Conservation (phyloP, 148 eudicot genomes). For the Selenicereus undatus region DNA sequence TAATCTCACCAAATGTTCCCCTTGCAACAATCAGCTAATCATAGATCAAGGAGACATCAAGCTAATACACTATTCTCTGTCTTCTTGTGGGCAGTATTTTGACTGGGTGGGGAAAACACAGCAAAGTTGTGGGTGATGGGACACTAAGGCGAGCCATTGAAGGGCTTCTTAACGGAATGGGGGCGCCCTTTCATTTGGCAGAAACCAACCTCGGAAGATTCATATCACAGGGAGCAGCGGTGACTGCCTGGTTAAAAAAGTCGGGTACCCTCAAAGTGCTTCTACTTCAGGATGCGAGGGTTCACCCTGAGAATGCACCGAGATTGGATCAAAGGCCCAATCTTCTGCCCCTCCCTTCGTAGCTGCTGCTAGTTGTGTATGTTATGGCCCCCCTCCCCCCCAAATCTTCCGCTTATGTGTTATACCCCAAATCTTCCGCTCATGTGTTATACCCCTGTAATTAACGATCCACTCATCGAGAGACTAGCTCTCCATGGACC, state of each 20-base stretch:
- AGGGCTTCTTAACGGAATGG: slow-evolving; percentile 64
- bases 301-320: slow-evolving; percentile 19
- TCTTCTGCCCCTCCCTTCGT: slow-evolving; percentile 39
- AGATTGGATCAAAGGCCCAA: slow-evolving; percentile 33
- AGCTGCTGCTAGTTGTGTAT: slow-evolving; percentile 14
- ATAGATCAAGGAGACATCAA: background rate
- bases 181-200: slow-evolving; percentile 71
- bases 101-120: slow-evolving; percentile 99
- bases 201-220: slow-evolving; percentile 84
- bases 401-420: slow-evolving; percentile 6
- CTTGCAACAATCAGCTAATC: background rate
- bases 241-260: slow-evolving; percentile 78
- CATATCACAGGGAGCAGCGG: slow-evolving; percentile 68
- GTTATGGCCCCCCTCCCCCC: background rate
- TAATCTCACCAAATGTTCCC: no score
- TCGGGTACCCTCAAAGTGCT: slow-evolving; percentile 64
- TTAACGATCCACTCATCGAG: slow-evolving; percentile 13
- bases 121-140: slow-evolving; percentile 90
- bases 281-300: slow-evolving; percentile 68
- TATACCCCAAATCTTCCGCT: slow-evolving; percentile 13
- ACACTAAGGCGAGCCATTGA: slow-evolving; percentile 75
- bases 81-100: slow-evolving; percentile 54
- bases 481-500: slow-evolving; percentile 8
- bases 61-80: background rate
- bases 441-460: slow-evolving; percentile 26